Conservation (phyloP, 2,329 filamentous ascomycete genomes). For the Colletotrichum truncatum region DNA sequence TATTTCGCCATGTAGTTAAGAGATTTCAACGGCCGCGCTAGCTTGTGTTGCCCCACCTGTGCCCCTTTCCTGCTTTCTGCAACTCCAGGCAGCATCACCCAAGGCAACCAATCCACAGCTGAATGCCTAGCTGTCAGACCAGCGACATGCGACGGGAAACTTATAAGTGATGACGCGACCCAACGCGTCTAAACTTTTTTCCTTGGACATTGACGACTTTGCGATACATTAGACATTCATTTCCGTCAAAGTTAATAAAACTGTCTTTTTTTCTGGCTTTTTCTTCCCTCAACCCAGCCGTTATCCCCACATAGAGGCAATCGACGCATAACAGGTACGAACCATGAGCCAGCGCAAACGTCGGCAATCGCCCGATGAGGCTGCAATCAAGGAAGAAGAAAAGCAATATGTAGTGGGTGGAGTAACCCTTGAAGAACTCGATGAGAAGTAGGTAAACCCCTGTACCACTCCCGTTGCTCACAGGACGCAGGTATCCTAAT, state of each 20-base stretch:
- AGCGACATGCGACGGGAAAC: not conserved
- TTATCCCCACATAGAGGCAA: no score
- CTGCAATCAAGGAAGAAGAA: slow-evolving; percentile 59
- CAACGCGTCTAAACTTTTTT: not conserved
- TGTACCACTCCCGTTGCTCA: slow-evolving; percentile 9
- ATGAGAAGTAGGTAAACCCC: slow-evolving; percentile 50
- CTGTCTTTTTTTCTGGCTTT: not conserved
- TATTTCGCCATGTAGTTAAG: not conserved
- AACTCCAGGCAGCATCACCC: slow-evolving; percentile 26
- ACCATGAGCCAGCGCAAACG: slow-evolving; percentile 44
- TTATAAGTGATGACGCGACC: slow-evolving; percentile 12
- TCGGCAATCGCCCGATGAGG: slow-evolving; percentile 43
- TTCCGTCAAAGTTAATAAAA: not conserved
- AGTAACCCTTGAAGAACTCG: slow-evolving; percentile 51
- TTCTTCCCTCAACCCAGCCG: no score
- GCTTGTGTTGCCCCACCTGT: not conserved
- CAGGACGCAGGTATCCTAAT: slow-evolving; percentile 75
- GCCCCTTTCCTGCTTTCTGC: not conserved
- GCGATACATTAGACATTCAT: no score
- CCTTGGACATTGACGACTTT: no score
- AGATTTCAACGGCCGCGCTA: no score
- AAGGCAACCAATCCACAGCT: slow-evolving; percentile 25
- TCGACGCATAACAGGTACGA: not conserved
- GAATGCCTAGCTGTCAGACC: not conserved
- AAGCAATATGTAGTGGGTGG: slow-evolving; percentile 57